These are phyloP conservation scores for Aphanomyces astaci DNA, from an alignment of 352 stramenopile species.

Conservation along the genomic window DNA sequence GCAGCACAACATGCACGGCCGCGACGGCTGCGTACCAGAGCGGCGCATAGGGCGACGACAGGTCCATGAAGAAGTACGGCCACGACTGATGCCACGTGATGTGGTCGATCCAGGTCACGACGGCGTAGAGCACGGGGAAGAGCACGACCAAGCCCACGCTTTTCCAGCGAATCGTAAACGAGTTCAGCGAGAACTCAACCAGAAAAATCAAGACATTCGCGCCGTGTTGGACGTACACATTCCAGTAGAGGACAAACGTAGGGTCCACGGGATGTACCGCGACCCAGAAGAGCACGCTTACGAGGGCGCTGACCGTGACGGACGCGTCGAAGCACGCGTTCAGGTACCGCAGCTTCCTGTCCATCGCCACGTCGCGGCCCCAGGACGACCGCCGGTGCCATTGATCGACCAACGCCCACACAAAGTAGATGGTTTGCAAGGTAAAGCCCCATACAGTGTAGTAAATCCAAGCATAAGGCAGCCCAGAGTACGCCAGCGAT, in stretches of 20 bases:
- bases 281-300: not conserved
- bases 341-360: not conserved
- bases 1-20: too few relatives aligned
- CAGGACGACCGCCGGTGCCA: too few relatives aligned
- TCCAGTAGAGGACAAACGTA: not conserved
- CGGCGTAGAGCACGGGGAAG: too few relatives aligned
- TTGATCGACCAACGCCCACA: constrained; percentile 7
- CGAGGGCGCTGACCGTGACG: not conserved
- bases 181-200: not conserved
- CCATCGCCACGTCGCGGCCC: not conserved
- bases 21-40: too few relatives aligned
- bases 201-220: not conserved
- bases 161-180: too few relatives aligned
- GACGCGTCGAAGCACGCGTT: not conserved
- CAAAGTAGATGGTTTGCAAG: not conserved
- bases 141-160: too few relatives aligned
- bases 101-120: too few relatives aligned
- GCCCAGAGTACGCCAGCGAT: not conserved
- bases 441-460: constrained; percentile 13
- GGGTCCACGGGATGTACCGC: not conserved
- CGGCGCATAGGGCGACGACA: too few relatives aligned
- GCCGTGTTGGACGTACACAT: not conserved
- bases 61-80: too few relatives aligned
- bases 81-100: too few relatives aligned
- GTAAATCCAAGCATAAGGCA: not conserved